Conservation (phyloP, 805 yeast species). For the Kluyveromyces nonfermentans region DNA sequence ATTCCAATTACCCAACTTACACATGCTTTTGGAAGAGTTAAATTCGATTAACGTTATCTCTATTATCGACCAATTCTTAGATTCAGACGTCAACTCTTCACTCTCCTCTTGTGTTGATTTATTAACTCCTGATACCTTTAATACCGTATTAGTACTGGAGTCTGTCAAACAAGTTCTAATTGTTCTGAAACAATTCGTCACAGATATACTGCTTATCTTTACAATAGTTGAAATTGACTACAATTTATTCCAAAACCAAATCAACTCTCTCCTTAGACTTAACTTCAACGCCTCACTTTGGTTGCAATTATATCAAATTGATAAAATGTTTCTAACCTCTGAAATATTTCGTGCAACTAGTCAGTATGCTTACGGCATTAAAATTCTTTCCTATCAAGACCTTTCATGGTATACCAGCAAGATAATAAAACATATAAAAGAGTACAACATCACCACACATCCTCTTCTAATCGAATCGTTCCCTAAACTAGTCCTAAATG, state of each 20-base stretch:
- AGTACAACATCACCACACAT: not conserved
- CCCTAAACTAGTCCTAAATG: slow-evolving; percentile 6
- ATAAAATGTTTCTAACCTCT: slow-evolving; percentile 14
- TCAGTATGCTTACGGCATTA: slow-evolving; percentile 20
- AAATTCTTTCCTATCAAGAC: slow-evolving; percentile 18
- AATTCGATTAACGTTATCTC: slow-evolving; percentile 31
- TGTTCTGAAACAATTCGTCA: slow-evolving; percentile 24
- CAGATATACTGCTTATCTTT: slow-evolving; percentile 28
- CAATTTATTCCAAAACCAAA: slow-evolving; percentile 15
- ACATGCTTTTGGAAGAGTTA: slow-evolving; percentile 33
- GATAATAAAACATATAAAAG: not conserved
- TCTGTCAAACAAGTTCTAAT: slow-evolving; percentile 23
- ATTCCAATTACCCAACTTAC: slow-evolving; percentile 32
- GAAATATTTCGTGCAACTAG: slow-evolving; percentile 16
- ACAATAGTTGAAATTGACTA: slow-evolving; percentile 33
- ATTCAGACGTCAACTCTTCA: slow-evolving; percentile 14
- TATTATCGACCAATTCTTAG: slow-evolving; percentile 32
- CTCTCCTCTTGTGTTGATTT: slow-evolving; percentile 11
- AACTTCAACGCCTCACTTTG: slow-evolving; percentile 21
- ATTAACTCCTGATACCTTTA: slow-evolving; percentile 17
- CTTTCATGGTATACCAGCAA: not conserved
- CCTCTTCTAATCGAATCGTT: not conserved
- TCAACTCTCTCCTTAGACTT: slow-evolving; percentile 15
- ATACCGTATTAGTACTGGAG: slow-evolving; percentile 18
- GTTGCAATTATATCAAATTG: slow-evolving; percentile 17